These are phyloP conservation scores for Immersiporthe knoxdaviesiana DNA, from an alignment of 2,329 filamentous ascomycete species.

Conservation along the genomic window DNA sequence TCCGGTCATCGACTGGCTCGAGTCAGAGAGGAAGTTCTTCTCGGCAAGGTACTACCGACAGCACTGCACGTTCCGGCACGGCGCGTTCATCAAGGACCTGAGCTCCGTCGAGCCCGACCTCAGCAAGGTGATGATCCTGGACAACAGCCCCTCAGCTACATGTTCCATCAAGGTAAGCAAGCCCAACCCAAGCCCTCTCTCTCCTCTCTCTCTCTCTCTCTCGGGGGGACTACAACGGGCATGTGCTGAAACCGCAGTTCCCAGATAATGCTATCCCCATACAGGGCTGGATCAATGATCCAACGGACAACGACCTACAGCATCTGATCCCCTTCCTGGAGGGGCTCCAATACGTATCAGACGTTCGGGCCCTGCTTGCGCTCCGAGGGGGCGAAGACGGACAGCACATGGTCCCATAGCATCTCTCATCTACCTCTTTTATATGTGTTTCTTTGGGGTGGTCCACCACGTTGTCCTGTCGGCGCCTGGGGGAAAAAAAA, in stretches of 20 bases:
- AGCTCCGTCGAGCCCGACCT: slow-evolving; percentile 95
- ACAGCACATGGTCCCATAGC: slow-evolving; percentile 54
- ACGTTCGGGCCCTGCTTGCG: slow-evolving; percentile 88
- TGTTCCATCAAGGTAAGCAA: slow-evolving; percentile 90
- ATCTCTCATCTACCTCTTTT: not conserved
- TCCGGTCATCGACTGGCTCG: slow-evolving; percentile 97
- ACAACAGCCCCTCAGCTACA: slow-evolving; percentile 99
- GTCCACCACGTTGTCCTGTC: not conserved
- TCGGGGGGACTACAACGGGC: not conserved
- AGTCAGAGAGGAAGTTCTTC: slow-evolving; percentile 96
- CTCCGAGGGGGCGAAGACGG: slow-evolving; percentile 84
- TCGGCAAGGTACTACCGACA: slow-evolving; percentile 92
- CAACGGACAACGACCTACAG: slow-evolving; percentile 92
- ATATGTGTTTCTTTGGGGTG: not conserved
- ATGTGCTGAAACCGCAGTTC: slow-evolving; percentile 29
- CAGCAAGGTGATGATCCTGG: slow-evolving; percentile 97
- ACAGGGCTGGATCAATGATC: slow-evolving; percentile 98
- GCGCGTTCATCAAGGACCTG: slow-evolving; percentile 97
- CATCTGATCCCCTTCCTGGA: slow-evolving; percentile 92
- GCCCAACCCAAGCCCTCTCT: not conserved
- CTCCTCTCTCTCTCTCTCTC: not conserved
- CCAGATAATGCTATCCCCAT: slow-evolving; percentile 99
- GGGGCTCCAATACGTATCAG: slow-evolving; percentile 93
- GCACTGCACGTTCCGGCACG: slow-evolving; percentile 93
- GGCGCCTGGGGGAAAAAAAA: not conserved